Evolutionary conservation across 192 early-diverging fungal genomes (phyloP), one percentile per base, ranked within the genome.

Genomic region (Coemansia sp.): DNA sequence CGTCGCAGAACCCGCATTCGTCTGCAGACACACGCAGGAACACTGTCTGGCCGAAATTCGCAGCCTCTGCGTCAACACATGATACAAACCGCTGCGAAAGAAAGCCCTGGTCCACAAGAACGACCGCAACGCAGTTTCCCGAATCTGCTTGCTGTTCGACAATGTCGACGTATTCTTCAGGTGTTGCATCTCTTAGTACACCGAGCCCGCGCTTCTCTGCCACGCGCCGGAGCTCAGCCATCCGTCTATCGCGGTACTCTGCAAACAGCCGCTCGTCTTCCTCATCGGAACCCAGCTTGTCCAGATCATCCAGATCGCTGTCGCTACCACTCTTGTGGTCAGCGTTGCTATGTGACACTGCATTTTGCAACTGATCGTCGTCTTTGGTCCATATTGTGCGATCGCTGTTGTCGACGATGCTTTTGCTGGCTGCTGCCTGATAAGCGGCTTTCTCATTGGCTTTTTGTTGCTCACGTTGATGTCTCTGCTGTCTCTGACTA

Each of bases 101-200:
- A 8, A n/a, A 20, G 33, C 55, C 41, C 28, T 32, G 38, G n/a
- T 70, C 61, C 1, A 76, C 63, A 52, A 82, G 39, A 4, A 71
- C 22, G 45, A 74, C 62, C 0, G 56, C 54, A 0, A 81, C 64
- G 1, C 36, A 32, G n/a, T 48, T 34, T 17, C 61, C 67, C 20
- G 71, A 64, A 5, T 64, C 62, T 18, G 67, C 67, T 20, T 57
- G 61, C 64, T 68, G 53, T 34, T 82, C 79, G 51, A 82, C 79
- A 39, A 74, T 71, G 11, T 82, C 74, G 36, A 71, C 79, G 38
- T 76, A 82, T 52, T 82, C 74, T 2, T 70, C 71, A 22, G 79
- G 74, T 5, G 65, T 61, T n/a, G 63, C 74, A 45, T 62, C 66
- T 3, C 43, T 48, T 51, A 82, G 53, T 20, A 45, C 32, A 36